Base-by-base conservation (phyloP, 2,329 filamentous ascomycete genomes). In the Myrmaecium sp. region DNA sequence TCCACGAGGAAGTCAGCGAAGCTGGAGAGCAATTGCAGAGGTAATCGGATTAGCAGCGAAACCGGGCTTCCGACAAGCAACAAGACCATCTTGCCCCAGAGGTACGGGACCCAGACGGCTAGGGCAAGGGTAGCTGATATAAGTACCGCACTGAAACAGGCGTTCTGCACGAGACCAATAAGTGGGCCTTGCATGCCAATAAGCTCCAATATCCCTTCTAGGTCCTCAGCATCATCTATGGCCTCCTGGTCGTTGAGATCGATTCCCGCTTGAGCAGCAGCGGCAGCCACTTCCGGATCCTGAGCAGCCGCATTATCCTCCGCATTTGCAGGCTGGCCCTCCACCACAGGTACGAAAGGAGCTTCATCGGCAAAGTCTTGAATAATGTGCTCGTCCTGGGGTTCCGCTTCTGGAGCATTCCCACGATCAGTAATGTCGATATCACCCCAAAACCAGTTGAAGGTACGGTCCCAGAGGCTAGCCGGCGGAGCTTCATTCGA, bases 131-230 rank as follows among this genome's bases (percentile, higher is more conserved):
- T 92, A 27, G 86, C 69, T 1, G 80, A 78, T 9, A 98, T 82
- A 15, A 98, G 64, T 23, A 95, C 75, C 5, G 79, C 76, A 46
- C 86, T 93, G 51, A 98, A 98, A 10, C 94, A 73, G 29, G 80
- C 83, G 39, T 98, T 98, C 44, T 98, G 89, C 38, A 95, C 72
- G 5, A 98, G 65, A 3, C 82, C 83, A 9, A 77, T 75, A 3
- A 98, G 63, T 1, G 89, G 89, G 0, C 89, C 89, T 43, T 91
- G 81, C 78, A 98, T 91, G 19, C 89, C 89, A 32, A 98, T 77
- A 10, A 98, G 68, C 49, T 98, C 89, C 60, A 98, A 73, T 27
- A 98, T 80, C 0, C 89, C 89, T 47, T 98, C 89, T 10, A 98
- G 71, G 44, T 98, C 89, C 52, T 98, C 89, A 6, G 79, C 79